Evolutionary conservation across 768 basidiomycete species (phyloP).

Genomic region (Amanita rimosa): DNA sequence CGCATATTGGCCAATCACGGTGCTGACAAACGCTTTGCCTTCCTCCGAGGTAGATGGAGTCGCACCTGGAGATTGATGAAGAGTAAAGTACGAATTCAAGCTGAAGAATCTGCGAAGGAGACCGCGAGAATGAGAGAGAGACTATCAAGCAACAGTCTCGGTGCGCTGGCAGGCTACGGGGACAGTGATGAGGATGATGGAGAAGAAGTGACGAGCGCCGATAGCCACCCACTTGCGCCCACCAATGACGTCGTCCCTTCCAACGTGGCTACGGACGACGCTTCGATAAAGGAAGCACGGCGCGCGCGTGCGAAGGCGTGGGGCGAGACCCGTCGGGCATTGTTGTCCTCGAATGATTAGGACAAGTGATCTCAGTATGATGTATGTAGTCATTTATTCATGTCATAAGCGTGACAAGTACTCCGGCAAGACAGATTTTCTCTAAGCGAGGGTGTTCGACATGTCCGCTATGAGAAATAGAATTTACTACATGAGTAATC

Average conservation of each 20-base stretch:
- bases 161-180: conserved; percentile 48
- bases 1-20: conserved; percentile 84
- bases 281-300: conserved; percentile 33
- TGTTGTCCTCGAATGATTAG: not conserved
- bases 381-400: no score
- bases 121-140: not conserved
- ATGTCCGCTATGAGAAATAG: no score
- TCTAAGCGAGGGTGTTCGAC: no score
- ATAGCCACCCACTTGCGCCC: not conserved
- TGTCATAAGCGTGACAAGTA: no score
- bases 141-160: conserved; percentile 21
- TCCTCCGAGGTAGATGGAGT: conserved; percentile 70
- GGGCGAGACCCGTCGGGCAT: conserved; percentile 35
- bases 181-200: conserved; percentile 37
- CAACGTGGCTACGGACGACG: conserved; percentile 6
- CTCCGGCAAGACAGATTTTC: no score
- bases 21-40: conserved; percentile 66
- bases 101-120: conserved; percentile 15
- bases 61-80: conserved; percentile 50
- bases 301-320: conserved; percentile 47
- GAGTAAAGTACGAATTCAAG: conserved; percentile 24
- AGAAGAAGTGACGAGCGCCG: not conserved
- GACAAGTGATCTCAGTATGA: not conserved
- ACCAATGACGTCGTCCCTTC: not conserved
- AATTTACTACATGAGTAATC: no score